Evolutionary conservation across 208 protist species (phyloP).

Genomic region (Trypanosoma platydactyli): DNA sequence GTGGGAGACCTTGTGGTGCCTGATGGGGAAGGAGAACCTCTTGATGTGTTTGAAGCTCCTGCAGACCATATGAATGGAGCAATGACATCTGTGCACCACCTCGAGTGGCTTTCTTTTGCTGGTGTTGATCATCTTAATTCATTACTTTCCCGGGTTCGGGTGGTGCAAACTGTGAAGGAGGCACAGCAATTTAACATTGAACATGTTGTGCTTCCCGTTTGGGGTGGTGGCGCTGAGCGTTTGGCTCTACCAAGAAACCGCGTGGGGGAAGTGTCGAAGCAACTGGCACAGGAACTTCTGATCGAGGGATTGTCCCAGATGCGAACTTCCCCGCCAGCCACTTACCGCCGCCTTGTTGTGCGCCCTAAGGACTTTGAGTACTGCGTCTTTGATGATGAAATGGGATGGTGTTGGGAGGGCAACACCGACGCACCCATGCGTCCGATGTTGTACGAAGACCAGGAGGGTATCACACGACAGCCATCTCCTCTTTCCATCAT

Average conservation of each 20-base stretch:
- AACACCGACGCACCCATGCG: conserved; percentile 35
- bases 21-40: conserved; percentile 6
- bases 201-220: conserved; percentile 74
- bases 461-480: conserved; percentile 68
- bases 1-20: conserved; percentile 62
- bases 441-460: conserved; percentile 55
- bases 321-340: conserved; percentile 46
- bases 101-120: conserved; percentile 41
- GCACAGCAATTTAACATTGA: conserved; percentile 41
- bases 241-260: conserved; percentile 30
- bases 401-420: conserved; percentile 76
- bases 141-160: conserved; percentile 17
- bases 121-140: conserved; percentile 9
- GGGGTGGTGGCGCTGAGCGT: conserved; percentile 30
- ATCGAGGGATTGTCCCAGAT: conserved; percentile 56
- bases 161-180: conserved; percentile 42
- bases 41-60: conserved; percentile 61
- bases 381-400: conserved; percentile 66
- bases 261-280: conserved; percentile 29
- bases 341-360: conserved; percentile 61
- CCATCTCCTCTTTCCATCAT: conserved; percentile 56
- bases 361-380: conserved; percentile 36
- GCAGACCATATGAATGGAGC: conserved; percentile 69
- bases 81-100: conserved; percentile 51
- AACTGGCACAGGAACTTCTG: conserved; percentile 51